Evolutionary conservation across 2,329 filamentous ascomycete genomes (phyloP), one percentile per base, ranked within the genome.

Genomic region (Fusarium sacchari): DNA sequence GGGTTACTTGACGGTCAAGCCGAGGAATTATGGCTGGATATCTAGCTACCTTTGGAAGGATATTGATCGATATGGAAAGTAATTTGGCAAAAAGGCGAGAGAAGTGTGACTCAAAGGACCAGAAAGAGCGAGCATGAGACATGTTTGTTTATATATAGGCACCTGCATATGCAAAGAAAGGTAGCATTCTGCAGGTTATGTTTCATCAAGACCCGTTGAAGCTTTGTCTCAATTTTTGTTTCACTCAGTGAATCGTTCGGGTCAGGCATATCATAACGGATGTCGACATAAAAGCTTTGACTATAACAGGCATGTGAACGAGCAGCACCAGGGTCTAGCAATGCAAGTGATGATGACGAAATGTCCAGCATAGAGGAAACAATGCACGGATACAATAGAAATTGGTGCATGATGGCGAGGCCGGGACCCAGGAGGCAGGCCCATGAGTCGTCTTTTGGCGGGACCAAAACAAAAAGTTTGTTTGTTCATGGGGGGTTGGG

Each of bases 331-430:
- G 52, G 71, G 71, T 60, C 37, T 32, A 61, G 34, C 28, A 50
- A 67, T 67, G 66, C 66, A 71, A 64, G 67, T 69, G 65, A 67
- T 67, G 24, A 73, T 73, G 71, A 73, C 70, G 70, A 55, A 65
- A 71, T 60, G 32, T 60, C 60, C 39, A 62, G 59, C 28, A 66
- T 30, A 43, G 63, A 49, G 44, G 42, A 73, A 72, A 60, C 55
- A 67, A 73, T 66, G 64, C 43, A 58, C 55, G 55, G 55, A 65
- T 64, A 65, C 46, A 64, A 47, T 30, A 53, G 20, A 60, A 60
- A 30, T 20, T 39, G 58, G 61, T 57, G 64, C 61, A 73, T 73
- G 55, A 62, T 46, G 66, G 63, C 56, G 43, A 72, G 60, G 60
- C 62, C 71, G 40, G 70, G 70, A 55, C 40, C 53, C 58, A 63